These are phyloP conservation scores for Lentinula guzmanii DNA, from an alignment of 768 basidiomycete genomes.

Conservation along the genomic window DNA sequence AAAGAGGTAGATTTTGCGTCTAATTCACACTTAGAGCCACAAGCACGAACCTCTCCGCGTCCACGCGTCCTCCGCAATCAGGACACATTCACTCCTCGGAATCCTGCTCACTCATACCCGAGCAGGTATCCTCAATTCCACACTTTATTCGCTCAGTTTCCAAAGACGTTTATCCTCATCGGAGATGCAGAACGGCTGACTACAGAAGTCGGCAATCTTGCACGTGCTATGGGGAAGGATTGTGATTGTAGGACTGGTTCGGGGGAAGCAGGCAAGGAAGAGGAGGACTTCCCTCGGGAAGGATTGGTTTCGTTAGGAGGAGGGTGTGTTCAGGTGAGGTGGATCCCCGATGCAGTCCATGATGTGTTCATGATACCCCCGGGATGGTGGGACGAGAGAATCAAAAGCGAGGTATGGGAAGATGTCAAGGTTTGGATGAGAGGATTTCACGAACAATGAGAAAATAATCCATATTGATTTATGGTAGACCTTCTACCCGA, in stretches of 20 bases:
- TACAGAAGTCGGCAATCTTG: slow-evolving; percentile 37
- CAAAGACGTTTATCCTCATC: slow-evolving; percentile 36
- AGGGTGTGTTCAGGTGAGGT: slow-evolving; percentile 18
- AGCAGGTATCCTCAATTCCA: slow-evolving; percentile 23
- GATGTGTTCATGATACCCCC: slow-evolving; percentile 36
- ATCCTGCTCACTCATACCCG: background rate
- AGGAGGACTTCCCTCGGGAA: slow-evolving; percentile 19
- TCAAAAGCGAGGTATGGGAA: slow-evolving; percentile 30
- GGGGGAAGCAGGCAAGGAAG: background rate
- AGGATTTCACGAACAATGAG: slow-evolving; percentile 4
- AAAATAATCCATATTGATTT: background rate
- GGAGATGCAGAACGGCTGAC: slow-evolving; percentile 49
- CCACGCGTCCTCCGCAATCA: slow-evolving; percentile 7
- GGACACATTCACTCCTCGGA: slow-evolving; percentile 19
- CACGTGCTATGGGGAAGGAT: slow-evolving; percentile 31
- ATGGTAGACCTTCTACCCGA: no score
- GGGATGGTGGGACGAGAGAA: slow-evolving; percentile 37
- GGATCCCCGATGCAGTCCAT: slow-evolving; percentile 36
- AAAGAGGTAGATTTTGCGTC: background rate
- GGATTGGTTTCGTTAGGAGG: background rate
- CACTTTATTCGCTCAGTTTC: slow-evolving; percentile 40
- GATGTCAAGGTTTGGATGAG: slow-evolving; percentile 29
- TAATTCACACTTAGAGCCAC: background rate
- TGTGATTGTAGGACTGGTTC: background rate
- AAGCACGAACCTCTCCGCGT: background rate